Conservation (phyloP, 2,329 filamentous ascomycete genomes). For the Lomentospora prolificans region DNA sequence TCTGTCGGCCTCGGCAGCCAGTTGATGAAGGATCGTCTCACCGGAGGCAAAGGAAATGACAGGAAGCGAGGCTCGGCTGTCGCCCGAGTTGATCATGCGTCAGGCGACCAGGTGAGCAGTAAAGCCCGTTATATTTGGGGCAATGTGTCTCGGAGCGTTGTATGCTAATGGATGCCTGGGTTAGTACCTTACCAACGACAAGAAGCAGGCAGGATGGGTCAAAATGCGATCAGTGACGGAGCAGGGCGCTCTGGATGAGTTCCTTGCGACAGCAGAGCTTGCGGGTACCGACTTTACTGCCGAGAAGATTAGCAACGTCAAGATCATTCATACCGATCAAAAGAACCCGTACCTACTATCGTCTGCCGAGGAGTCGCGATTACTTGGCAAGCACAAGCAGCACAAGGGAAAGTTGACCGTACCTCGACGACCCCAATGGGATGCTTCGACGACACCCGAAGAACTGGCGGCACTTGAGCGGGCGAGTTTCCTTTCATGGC, state of each 20-base stretch:
- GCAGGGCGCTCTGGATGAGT: conserved; percentile 93
- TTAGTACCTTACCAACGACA: conserved; percentile 84
- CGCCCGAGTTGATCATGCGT: conserved; percentile 63
- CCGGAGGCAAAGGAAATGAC: conserved; percentile 78
- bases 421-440: conserved; percentile 82
- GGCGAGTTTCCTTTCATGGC: conserved; percentile 76
- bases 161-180: no score
- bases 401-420: conserved; percentile 77
- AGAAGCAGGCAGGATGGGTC: conserved; percentile 88
- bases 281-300: conserved; percentile 98
- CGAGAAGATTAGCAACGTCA: conserved; percentile 97
- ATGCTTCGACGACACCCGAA: conserved; percentile 70
- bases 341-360: conserved; percentile 91
- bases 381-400: conserved; percentile 71
- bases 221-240: conserved; percentile 99
- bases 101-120: conserved; percentile 58
- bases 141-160: background rate
- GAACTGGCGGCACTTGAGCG: conserved; percentile 73
- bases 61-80: conserved; percentile 58
- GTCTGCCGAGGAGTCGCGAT: conserved; percentile 68
- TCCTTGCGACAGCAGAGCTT: conserved; percentile 87
- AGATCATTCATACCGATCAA: conserved; percentile 95
- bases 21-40: conserved; percentile 98
- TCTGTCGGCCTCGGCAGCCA: conserved; percentile 89
- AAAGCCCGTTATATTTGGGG: background rate